phyloP scores from a whole-genome alignment of 2,329 filamentous ascomycete genomes.

The Aureobasidium subglaciale region DNA sequence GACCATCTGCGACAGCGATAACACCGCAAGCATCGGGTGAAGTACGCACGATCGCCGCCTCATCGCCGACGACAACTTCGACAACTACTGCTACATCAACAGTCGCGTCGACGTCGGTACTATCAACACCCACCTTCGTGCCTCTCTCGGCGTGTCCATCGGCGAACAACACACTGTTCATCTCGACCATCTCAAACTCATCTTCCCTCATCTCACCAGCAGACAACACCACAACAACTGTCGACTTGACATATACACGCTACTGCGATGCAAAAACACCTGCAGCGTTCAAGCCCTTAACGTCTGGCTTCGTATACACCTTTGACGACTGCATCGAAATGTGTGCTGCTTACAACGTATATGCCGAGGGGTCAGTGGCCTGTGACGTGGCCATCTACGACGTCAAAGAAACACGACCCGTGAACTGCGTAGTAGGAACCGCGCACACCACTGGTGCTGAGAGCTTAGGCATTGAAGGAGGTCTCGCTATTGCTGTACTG shows the following conservation, averaged over 20 bases:
- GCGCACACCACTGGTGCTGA: constrained; percentile 15
- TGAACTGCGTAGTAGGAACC: constrained; percentile 25
- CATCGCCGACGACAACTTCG: background rate
- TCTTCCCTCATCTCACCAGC: background rate
- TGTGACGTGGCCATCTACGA: constrained; percentile 29
- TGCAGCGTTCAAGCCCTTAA: constrained; percentile 18
- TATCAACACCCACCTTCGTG: constrained; percentile 18
- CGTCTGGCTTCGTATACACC: constrained; percentile 29
- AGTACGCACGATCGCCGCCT: constrained; percentile 1
- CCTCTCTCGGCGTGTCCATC: constrained; percentile 24
- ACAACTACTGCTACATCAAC: background rate
- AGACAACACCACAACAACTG: constrained; percentile 16
- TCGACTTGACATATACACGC: constrained; percentile 25
- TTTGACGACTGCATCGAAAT: constrained; percentile 31
- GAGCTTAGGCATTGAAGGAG: constrained; percentile 6
- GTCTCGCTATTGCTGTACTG: constrained; percentile 17
- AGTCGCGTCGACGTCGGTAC: background rate
- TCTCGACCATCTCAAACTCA: constrained; percentile 19
- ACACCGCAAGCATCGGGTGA: background rate
- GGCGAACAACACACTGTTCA: constrained; percentile 28
- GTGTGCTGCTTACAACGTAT: constrained; percentile 28
- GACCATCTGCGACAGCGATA: background rate
- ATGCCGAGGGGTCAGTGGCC: constrained; percentile 17
- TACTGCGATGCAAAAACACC: constrained; percentile 28
- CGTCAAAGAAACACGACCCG: constrained; percentile 21